A percentile compares a stretch with the other conserved stretches of the same genome.
Conservation (phyloP, 345 rosid genomes). For the Kernera saxatilis region DNA sequence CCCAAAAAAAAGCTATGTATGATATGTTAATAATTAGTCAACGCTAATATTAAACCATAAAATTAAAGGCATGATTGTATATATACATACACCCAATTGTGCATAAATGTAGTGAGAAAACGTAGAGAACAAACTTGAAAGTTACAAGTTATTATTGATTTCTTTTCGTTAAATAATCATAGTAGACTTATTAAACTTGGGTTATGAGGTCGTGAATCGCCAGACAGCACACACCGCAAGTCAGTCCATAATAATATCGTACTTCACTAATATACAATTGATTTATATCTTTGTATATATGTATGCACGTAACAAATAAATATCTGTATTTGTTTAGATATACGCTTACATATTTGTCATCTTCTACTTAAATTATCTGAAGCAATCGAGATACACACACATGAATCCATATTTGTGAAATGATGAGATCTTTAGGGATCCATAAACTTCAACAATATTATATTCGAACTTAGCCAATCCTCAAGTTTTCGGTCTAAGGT, state of each 20-base stretch:
- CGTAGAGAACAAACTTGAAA: neutral
- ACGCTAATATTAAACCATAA: neutral
- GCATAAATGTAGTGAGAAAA: neutral
- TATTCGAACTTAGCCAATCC: slow-evolving; percentile 14
- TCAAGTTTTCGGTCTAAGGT: slow-evolving; percentile 13
- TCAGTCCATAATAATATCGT: neutral
- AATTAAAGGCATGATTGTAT: neutral
- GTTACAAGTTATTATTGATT: neutral
- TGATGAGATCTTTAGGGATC: neutral
- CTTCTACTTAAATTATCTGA: slow-evolving; percentile 7
- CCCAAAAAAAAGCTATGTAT: no score
- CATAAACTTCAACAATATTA: neutral
- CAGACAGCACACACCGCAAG: slow-evolving; percentile 3
- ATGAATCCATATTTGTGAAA: neutral
- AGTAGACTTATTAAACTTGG: neutral
- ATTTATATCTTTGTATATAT: neutral
- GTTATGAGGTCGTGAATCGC: slow-evolving; percentile 9
- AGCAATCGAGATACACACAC: slow-evolving; percentile 11
- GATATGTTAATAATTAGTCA: neutral
- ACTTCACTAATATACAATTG: neutral
- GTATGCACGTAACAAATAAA: neutral
- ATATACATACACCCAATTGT: neutral
- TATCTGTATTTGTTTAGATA: neutral
- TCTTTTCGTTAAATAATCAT: neutral
- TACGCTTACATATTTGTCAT: neutral